Base-by-base conservation (phyloP, 177 flowering plant genomes). In the Telopea speciosissima region DNA sequence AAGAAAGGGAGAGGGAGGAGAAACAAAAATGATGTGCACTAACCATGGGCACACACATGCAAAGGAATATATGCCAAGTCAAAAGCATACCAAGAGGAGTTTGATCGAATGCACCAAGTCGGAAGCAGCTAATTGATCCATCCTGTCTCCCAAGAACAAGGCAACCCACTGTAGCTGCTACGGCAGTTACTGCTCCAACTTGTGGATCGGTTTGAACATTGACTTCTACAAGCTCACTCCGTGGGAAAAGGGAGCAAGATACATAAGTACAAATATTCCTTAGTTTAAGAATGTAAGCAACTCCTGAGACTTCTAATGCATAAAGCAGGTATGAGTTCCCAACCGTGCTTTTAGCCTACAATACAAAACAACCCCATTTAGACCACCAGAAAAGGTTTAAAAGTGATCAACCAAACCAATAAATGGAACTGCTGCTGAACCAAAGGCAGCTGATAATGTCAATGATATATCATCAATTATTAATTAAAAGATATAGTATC, bases 41-140 rank as follows among this genome's bases (percentile, higher is more conserved):
- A 36, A 19, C n/a, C 23, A 58, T 58, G 61, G 6, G 6, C 19
- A 58, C 7, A 12, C 54, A 58, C 3, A 8, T 4, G 8, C 23
- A 58, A 58, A 58, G 6, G 6, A 1, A 58, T 58, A 58, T 17
- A 58, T 58, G 61, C 9, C 22, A 58, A 5, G n/a, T 7, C n/a
- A 19, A 66, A 66, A 59, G n/a, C 52, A 69, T 79, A 92, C 97
- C 92, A 75, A 87, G 88, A 65, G 83, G 72, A 65, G 65, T 78
- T 66, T 70, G 81, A 68, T 85, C 84, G 78, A 82, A 81, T 45
- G 28, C 13, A 42, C 89, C 92, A 76, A 89, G 88, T 67, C 76
- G 89, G 63, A 84, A 82, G 69, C 83, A 88, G 49, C 72, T 33
- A 78, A 89, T 75, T 68, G 92, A 85, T 14, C 96, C 98, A 83